Conservation (phyloP, 2,329 filamentous ascomycete species). For the Coleophoma eucalyptorum region DNA sequence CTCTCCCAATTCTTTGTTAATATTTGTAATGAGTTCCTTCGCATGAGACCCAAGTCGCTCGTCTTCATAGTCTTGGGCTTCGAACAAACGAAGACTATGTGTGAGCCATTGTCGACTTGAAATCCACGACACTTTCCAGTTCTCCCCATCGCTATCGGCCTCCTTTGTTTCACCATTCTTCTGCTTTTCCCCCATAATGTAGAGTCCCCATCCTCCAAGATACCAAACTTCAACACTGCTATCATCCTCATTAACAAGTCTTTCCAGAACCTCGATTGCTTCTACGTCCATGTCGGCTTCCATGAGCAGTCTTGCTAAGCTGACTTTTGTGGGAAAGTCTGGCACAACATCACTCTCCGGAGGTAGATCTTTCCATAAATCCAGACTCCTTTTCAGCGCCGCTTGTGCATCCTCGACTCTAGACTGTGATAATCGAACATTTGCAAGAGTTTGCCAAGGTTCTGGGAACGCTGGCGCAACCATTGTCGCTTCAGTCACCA, state of each 20-base stretch:
- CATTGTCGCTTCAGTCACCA: conserved; percentile 87
- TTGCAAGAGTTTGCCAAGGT: conserved; percentile 93
- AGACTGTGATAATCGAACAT: conserved; percentile 85
- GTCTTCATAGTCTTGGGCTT: conserved; percentile 79
- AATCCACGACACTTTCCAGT: conserved; percentile 53
- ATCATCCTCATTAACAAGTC: conserved; percentile 84
- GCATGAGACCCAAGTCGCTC: conserved; percentile 73
- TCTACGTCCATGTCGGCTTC: conserved; percentile 84
- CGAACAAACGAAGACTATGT: conserved; percentile 77
- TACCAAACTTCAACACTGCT: conserved; percentile 96
- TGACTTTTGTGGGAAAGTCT: conserved; percentile 82
- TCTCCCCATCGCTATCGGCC: conserved; percentile 36
- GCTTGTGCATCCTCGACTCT: conserved; percentile 74
- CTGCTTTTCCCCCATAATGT: conserved; percentile 70
- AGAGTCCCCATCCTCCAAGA: conserved; percentile 89
- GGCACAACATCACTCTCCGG: conserved; percentile 71
- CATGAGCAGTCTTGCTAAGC: conserved; percentile 79
- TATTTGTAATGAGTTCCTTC: conserved; percentile 61
- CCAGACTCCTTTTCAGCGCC: conserved; percentile 75
- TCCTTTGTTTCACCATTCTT: conserved; percentile 35
- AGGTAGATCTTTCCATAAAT: conserved; percentile 76
- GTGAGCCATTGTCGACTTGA: conserved; percentile 80
- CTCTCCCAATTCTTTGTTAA: conserved; percentile 63
- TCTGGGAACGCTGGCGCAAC: conserved; percentile 79
- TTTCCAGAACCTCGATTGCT: conserved; percentile 79